These are phyloP conservation scores for Protomyces arabidopsidicola DNA, from an alignment of 1,139 yeast genomes.

Conservation along the genomic window DNA sequence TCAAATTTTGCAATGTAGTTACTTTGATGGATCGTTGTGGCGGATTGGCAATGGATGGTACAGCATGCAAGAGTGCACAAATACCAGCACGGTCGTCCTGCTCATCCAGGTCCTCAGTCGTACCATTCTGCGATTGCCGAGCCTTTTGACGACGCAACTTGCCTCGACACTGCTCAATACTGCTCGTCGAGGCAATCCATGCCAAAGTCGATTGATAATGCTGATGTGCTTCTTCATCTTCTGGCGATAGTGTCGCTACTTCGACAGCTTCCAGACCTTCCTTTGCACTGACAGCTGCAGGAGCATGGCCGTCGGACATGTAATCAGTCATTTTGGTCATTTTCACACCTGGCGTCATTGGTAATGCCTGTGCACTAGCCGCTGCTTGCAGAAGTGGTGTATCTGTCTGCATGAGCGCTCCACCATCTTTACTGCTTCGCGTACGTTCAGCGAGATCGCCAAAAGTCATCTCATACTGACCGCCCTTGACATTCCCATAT, in stretches of 20 bases:
- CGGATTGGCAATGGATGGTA: conserved; percentile 22
- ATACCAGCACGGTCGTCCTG: conserved; percentile 19
- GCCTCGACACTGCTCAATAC: conserved; percentile 6
- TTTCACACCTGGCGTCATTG: background rate
- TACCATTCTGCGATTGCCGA: conserved; percentile 1
- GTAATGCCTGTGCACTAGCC: background rate
- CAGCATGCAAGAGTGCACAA: conserved; percentile 10
- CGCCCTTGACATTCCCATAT: conserved; percentile 22
- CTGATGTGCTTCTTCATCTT: conserved; percentile 3
- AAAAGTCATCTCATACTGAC: conserved; percentile 23
- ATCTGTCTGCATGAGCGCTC: conserved; percentile 16
- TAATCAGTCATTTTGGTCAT: conserved; percentile 22
- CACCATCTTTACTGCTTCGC: conserved; percentile 6
- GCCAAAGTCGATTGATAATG: conserved; percentile 6
- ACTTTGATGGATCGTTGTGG: conserved; percentile 15
- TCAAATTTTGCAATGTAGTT: conserved; percentile 14
- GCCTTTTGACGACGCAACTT: background rate
- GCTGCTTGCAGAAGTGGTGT: conserved; percentile 23
- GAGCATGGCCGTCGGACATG: conserved; percentile 18
- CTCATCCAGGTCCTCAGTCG: conserved; percentile 1
- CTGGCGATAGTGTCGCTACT: conserved; percentile 17
- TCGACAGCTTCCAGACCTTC: conserved; percentile 1
- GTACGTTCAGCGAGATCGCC: conserved; percentile 19
- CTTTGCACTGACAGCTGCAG: conserved; percentile 8
- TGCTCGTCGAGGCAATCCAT: conserved; percentile 15